phyloP scores from a whole-genome alignment of 768 basidiomycete genomes.

The Lactarius akahatsu region DNA sequence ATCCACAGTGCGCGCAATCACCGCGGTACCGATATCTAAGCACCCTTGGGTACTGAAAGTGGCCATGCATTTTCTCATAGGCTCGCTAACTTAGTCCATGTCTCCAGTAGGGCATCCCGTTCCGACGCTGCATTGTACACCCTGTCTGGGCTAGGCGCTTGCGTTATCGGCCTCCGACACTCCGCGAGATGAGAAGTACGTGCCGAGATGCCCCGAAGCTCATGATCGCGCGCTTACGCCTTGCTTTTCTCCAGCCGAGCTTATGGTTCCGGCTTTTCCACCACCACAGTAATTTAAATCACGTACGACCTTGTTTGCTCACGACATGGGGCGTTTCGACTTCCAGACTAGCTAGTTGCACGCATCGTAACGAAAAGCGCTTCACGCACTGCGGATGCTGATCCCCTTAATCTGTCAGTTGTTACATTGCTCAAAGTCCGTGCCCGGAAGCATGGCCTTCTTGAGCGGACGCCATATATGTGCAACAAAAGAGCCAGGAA shows the following conservation, averaged over 20 bases:
- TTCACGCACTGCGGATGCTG: neutral
- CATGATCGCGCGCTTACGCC: neutral
- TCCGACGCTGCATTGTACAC: neutral
- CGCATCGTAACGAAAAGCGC: slow-evolving; percentile 2
- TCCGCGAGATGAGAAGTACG: neutral
- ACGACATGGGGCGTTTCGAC: neutral
- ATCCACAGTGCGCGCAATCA: neutral
- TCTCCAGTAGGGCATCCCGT: neutral
- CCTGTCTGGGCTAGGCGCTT: neutral
- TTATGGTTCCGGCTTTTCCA: neutral
- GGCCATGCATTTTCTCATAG: neutral
- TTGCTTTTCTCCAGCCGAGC: neutral
- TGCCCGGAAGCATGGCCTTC: neutral
- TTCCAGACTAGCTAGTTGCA: neutral
- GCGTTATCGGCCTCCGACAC: neutral
- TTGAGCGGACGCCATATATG: neutral
- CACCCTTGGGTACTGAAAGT: neutral
- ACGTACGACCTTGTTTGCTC: slow-evolving; percentile 1
- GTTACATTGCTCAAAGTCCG: slow-evolving; percentile 10
- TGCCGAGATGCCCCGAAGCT: slow-evolving; percentile 5
- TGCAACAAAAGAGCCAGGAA: neutral
- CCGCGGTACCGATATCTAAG: neutral
- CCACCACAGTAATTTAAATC: neutral
- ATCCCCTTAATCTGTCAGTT: neutral
- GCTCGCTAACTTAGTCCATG: neutral